Percentiles rank a stretch among this genome's conserved stretches.
Evolutionary conservation across 140 eudicot genomes (phyloP).

Genomic region (Flaveria floridana): DNA sequence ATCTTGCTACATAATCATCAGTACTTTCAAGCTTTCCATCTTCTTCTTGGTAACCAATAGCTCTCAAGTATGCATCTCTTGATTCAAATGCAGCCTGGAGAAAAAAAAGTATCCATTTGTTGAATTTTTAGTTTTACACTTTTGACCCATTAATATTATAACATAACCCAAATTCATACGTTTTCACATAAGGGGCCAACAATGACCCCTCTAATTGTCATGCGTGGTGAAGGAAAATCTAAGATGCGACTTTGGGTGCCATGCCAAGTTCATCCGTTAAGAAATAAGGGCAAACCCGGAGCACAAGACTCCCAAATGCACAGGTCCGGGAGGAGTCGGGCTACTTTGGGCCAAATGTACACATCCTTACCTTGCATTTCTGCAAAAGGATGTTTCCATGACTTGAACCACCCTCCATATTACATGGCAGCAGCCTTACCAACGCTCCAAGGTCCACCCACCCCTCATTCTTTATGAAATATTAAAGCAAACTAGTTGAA

Average conservation of each 20-base stretch:
- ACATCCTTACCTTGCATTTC: no score
- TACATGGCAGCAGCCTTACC: no score
- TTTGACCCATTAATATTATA: no score
- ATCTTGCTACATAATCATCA: conserved; percentile 49
- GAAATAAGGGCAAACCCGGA: background rate
- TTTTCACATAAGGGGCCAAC: conserved; percentile 11
- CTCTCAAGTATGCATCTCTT: conserved; percentile 55
- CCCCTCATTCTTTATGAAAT: conserved; percentile 4
- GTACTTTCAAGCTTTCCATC: conserved; percentile 64
- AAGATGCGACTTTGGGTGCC: conserved; percentile 8
- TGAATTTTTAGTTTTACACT: conserved; percentile 1
- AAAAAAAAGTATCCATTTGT: background rate
- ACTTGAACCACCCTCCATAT: no score
- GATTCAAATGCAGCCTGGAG: conserved; percentile 56
- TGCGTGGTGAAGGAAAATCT: conserved; percentile 5
- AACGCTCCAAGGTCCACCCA: background rate
- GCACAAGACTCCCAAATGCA: no score
- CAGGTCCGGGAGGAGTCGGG: no score
- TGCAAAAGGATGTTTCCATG: no score
- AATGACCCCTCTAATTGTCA: conserved; percentile 1
- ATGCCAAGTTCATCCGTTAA: conserved; percentile 16
- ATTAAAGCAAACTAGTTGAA: background rate
- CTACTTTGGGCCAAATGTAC: no score
- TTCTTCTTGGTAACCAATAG: conserved; percentile 78
- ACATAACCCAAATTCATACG: background rate